phyloP scores from a whole-genome alignment of 78 protist species.

The Acrasis kona region DNA sequence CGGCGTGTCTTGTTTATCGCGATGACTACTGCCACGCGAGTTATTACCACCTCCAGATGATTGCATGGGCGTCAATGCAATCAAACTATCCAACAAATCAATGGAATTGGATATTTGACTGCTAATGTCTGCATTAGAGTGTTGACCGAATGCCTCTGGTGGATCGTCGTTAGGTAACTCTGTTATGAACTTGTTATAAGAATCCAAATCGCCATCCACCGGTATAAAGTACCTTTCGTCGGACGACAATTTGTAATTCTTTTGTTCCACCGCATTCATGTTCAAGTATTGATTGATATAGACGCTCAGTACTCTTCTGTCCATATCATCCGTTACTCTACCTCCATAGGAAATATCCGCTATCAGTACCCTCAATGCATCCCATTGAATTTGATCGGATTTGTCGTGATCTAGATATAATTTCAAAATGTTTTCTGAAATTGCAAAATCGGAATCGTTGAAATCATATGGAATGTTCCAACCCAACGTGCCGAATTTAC shows the following conservation, averaged over 20 bases:
- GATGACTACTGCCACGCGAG: too few species aligned
- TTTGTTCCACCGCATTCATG: slow-evolving; percentile 5
- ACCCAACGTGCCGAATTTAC: slow-evolving; percentile 60
- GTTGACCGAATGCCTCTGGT: slow-evolving; percentile 86
- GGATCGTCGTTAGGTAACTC: slow-evolving; percentile 54
- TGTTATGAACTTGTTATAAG: slow-evolving; percentile 41
- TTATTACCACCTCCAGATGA: too few species aligned
- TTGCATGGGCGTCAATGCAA: too few species aligned
- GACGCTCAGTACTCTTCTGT: slow-evolving; percentile 54
- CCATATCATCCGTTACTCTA: slow-evolving; percentile 83
- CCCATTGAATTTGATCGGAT: slow-evolving; percentile 51
- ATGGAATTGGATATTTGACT: slow-evolving; percentile 46
- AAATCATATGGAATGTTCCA: slow-evolving; percentile 56
- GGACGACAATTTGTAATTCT: slow-evolving; percentile 36
- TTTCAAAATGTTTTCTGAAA: slow-evolving; percentile 35
- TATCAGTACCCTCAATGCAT: slow-evolving; percentile 60
- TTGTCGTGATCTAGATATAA: slow-evolving; percentile 36
- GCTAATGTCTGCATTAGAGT: slow-evolving; percentile 78
- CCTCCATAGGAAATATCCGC: slow-evolving; percentile 86
- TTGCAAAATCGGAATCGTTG: slow-evolving; percentile 71
- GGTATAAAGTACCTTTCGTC: slow-evolving; percentile 49
- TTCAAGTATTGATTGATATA: slow-evolving; percentile 51
- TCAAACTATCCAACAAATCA: slow-evolving; percentile 42
- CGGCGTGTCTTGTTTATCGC: too few species aligned
- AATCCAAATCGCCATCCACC: slow-evolving; percentile 40